Conservation (phyloP, 768 basidiomycete genomes). For the Stropharia rugosoannulata region DNA sequence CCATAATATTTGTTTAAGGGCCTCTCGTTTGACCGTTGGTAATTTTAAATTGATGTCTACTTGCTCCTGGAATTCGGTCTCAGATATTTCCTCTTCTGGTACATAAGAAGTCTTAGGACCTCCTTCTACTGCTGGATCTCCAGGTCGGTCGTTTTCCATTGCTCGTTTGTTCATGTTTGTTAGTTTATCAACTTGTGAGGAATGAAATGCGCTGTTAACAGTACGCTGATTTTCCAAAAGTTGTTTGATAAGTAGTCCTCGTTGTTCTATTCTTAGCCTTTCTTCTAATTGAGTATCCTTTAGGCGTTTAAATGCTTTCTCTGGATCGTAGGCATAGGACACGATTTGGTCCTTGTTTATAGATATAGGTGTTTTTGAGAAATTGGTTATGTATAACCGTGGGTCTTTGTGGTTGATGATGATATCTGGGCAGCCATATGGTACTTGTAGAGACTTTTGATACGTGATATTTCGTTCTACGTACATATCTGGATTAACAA, state of each 20-base stretch:
- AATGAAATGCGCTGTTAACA: neutral
- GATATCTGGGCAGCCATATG: neutral
- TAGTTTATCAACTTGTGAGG: neutral
- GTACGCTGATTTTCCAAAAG: neutral
- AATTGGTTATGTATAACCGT: neutral
- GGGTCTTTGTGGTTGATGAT: neutral
- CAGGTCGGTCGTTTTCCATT: constrained; percentile 8
- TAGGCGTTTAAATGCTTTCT: neutral
- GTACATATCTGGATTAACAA: neutral
- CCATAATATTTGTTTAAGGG: neutral
- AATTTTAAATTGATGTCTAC: constrained; percentile 9
- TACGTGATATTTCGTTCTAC: neutral
- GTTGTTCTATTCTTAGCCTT: neutral
- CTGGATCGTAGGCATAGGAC: neutral
- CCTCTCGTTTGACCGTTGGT: neutral
- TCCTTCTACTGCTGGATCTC: constrained; percentile 22
- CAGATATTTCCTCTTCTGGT: constrained; percentile 13
- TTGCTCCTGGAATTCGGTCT: neutral
- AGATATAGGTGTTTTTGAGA: neutral
- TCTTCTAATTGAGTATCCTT: neutral
- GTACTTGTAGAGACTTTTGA: neutral
- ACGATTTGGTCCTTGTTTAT: neutral
- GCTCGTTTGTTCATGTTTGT: neutral
- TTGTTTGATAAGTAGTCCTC: neutral
- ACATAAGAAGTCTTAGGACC: constrained; percentile 28